These are phyloP conservation scores for Codiaeum variegatum DNA, from an alignment of 441 rosid species.

Conservation along the genomic window DNA sequence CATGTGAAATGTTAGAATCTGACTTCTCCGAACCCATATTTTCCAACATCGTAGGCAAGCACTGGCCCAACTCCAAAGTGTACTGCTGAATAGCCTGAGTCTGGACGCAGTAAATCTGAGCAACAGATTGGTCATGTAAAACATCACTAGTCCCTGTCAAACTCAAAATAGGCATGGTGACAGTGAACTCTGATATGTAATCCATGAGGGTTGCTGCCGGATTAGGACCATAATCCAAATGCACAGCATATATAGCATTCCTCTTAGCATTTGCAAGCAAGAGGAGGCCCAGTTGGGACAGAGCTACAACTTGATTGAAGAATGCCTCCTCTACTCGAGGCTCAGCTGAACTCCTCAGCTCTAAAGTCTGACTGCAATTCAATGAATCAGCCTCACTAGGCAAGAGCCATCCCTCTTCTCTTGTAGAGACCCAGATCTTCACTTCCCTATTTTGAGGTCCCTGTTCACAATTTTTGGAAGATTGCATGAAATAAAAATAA, in stretches of 20 bases:
- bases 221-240: conserved; percentile 65
- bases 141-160: conserved; percentile 58
- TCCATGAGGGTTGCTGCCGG: conserved; percentile 66
- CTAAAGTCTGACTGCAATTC: conserved; percentile 73
- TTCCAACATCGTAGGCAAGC: conserved; percentile 61
- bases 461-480: conserved; percentile 32
- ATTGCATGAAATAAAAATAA: not conserved
- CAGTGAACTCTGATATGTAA: conserved; percentile 73
- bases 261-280: conserved; percentile 86
- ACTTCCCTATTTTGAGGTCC: conserved; percentile 71
- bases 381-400: conserved; percentile 63
- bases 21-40: conserved; percentile 47
- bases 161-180: conserved; percentile 85
- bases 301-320: conserved; percentile 69
- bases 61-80: conserved; percentile 64
- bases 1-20: conserved; percentile 37
- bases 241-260: conserved; percentile 75
- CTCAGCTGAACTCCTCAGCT: conserved; percentile 61
- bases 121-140: conserved; percentile 48
- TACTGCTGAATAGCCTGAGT: conserved; percentile 86
- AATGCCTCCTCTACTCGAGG: conserved; percentile 60
- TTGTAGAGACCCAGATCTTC: conserved; percentile 70
- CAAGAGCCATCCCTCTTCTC: conserved; percentile 77
- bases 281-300: conserved; percentile 58
- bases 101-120: conserved; percentile 78